Evolutionary conservation across 768 basidiomycete genomes (phyloP), one percentile per base, ranked within the genome.

Genomic region (Pleurotus giganteus): DNA sequence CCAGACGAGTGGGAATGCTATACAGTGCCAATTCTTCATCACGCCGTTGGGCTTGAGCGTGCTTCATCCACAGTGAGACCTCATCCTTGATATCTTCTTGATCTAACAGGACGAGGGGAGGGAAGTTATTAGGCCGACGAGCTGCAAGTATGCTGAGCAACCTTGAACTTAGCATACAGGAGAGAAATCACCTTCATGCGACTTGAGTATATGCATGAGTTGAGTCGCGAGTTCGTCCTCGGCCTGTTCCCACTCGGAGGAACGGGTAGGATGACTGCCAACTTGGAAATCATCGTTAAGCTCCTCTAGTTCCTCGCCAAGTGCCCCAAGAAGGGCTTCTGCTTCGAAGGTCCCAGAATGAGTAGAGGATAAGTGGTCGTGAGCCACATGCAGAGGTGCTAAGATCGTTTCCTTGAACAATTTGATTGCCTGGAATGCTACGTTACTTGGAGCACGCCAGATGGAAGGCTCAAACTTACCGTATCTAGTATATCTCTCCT

Each of bases 241-340:
- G 36, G 49, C 42, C 12, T 31, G 45, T 12, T 44, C 43, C 19
- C 53, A 46, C 2, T 39, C 19, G 15, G 13, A 44, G 24, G 41
- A 42, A 15, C 4, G 36, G 9, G 32, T 29, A 26, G 47, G 5
- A 7, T 26, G 36, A 17, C 41, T 41, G 12, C 54, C 37, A 8
- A 37, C 23, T 13, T 56, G 23, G 24, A 60, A 21, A 32, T 62
- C 60, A 11, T 62, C 63, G 8, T 54, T 46, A 31, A 69, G 46
- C 8, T 61, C 65, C 29, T 68, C 64, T 13, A 75, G 53, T 52
- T 77, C 74, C 49, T 72, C 69, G 1, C 62, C 61, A 19, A 77
- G 60, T 2, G 67, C 66, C 13, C 69, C 67, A 12, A 71, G 49
- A 26, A 71, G 57, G 0, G 66, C 72, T 31, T 72, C 70, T 2